Percentiles rank a stretch among this genome's conserved stretches.
Conservation (phyloP, 2,329 filamentous ascomycete genomes). For the Aureobasidium vineae region DNA sequence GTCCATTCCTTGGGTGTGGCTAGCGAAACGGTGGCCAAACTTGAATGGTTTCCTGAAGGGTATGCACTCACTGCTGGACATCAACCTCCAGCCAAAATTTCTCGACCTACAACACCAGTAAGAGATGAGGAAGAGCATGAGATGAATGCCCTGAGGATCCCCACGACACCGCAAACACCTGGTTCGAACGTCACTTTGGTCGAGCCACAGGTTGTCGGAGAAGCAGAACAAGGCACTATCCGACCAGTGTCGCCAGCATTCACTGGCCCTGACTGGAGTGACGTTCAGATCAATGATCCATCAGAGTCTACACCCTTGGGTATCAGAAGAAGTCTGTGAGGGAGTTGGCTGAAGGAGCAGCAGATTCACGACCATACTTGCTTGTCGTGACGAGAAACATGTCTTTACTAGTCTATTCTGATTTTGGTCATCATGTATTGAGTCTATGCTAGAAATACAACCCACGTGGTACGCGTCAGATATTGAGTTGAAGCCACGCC, state of each 20-base stretch:
- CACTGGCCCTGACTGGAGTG: not conserved
- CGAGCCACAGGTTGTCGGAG: not conserved
- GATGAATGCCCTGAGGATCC: not conserved
- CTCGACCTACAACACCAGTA: not conserved
- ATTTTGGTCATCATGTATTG: too few relatives aligned
- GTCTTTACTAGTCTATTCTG: not conserved
- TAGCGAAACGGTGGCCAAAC: not conserved
- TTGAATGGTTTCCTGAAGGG: not conserved
- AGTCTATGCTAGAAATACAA: not conserved
- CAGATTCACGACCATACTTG: not conserved
- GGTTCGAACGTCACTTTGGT: not conserved
- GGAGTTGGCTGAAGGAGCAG: too few relatives aligned
- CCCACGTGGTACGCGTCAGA: not conserved
- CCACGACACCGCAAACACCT: not conserved
- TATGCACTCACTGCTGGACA: not conserved
- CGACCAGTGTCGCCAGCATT: not conserved
- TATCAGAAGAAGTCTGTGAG: not conserved
- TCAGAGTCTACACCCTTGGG: not conserved
- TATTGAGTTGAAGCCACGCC: not conserved
- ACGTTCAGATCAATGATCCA: not conserved
- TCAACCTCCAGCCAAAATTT: not conserved
- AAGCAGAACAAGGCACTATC: not conserved
- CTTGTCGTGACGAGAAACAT: not conserved
- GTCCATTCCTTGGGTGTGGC: not conserved
- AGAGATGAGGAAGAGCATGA: slow-evolving; percentile 11